phyloP scores from a whole-genome alignment of 2,329 filamentous ascomycete species.

The Plenodomus tracheiphilus region DNA sequence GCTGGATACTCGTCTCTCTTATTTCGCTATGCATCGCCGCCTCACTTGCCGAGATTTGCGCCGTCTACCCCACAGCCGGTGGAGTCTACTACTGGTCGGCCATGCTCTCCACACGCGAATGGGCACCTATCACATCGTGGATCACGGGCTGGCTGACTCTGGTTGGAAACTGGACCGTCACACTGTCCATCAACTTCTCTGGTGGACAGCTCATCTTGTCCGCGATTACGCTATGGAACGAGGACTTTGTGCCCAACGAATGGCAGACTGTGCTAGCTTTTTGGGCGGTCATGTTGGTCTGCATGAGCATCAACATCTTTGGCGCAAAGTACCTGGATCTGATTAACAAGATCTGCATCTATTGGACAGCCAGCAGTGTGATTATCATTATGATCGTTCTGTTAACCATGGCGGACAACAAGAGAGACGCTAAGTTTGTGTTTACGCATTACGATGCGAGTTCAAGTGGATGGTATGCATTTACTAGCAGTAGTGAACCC shows the following conservation, averaged over 20 bases:
- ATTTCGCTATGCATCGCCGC: conserved; percentile 70
- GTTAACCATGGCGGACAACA: conserved; percentile 62
- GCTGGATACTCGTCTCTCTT: conserved; percentile 67
- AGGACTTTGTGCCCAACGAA: conserved; percentile 66
- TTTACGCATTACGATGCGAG: conserved; percentile 71
- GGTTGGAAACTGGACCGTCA: conserved; percentile 74
- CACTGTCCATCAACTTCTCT: conserved; percentile 67
- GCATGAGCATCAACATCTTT: conserved; percentile 68
- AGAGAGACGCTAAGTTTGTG: conserved; percentile 64
- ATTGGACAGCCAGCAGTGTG: conserved; percentile 69
- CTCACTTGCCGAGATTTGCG: conserved; percentile 75
- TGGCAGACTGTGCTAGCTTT: conserved; percentile 74
- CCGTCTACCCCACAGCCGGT: conserved; percentile 73
- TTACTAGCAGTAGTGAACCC: neutral
- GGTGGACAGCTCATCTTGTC: conserved; percentile 66
- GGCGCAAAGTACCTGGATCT: conserved; percentile 64
- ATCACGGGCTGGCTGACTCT: conserved; percentile 73
- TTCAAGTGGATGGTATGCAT: conserved; percentile 62
- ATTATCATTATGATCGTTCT: conserved; percentile 69
- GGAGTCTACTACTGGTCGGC: conserved; percentile 74
- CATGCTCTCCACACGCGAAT: conserved; percentile 67
- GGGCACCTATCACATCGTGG: conserved; percentile 69
- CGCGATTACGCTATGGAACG: conserved; percentile 71
- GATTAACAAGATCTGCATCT: conserved; percentile 74
- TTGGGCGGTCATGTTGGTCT: conserved; percentile 70